Evolutionary conservation across 73 alveolate genomes (phyloP), one percentile per base, ranked within the genome.

Genomic region (Breviolum minutum): DNA sequence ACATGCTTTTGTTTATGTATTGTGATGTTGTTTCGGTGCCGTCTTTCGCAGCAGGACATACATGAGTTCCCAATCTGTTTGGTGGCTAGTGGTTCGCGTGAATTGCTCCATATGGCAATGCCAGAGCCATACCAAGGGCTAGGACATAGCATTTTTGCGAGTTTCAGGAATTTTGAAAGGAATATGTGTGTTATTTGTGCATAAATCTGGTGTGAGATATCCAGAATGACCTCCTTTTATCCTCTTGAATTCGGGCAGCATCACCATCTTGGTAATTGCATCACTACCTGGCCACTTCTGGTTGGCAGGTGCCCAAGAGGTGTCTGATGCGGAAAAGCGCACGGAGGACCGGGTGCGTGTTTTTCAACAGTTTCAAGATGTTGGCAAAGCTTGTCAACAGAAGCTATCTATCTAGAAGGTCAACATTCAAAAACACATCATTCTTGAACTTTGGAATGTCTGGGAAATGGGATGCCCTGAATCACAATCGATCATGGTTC

Each of bases 301-400:
- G 54, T 73, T 73, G 86, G 12, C 80, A 86, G 94, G 94, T 24
- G 94, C 94, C 16, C 94, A 86, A 40, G 94, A 86, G 63, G 94
- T 86, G 80, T 86, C 94, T 12, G 80, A 86, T 11, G 94, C 94
- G 26, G 94, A 86, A 86, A 86, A 86, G 63, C 94, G 94, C n/a
- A 86, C 94, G 16, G 94, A 86, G 94, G 94, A 86, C 89, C 64
- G 2, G 0, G 83, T 27, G 48, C 7, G 83, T 19, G 83, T 73
- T 73, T 13, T 32, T 32, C 82, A 11, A 66, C 74, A 66, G 74
- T 66, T 17, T 66, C 74, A 11, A 66, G 17, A 17, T 13, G 74
- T 13, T 40, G 54, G 54, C 54, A 40, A 40, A 40, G 5, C 54
- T 2, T 40, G 54, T 40, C 54, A 40, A 22, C 77, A 68, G 77